Percentiles rank a stretch among this genome's conserved stretches.
These are phyloP conservation scores for Diplodia intermedia DNA, from an alignment of 2,329 filamentous ascomycete genomes.

Conservation along the genomic window DNA sequence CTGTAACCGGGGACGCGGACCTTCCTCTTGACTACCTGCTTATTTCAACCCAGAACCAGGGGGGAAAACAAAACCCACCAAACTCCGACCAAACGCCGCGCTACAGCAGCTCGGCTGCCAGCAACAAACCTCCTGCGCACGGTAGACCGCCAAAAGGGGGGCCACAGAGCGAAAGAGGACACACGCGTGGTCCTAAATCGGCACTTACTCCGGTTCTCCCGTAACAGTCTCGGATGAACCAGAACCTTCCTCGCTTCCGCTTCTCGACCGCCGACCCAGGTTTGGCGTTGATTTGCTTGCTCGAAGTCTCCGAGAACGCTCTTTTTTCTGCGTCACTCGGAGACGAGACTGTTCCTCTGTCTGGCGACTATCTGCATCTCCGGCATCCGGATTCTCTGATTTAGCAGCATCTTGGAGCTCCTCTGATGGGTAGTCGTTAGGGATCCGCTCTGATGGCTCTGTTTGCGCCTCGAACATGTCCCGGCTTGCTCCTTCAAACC, in stretches of 20 bases:
- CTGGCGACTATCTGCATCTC: slow-evolving; percentile 35
- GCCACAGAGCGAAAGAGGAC: background rate
- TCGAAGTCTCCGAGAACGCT: background rate
- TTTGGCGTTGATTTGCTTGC: slow-evolving; percentile 19
- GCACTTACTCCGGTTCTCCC: background rate
- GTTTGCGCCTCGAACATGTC: slow-evolving; percentile 50
- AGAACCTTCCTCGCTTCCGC: slow-evolving; percentile 8
- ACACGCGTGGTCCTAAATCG: no score
- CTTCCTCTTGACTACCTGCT: background rate
- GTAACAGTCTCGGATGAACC: background rate
- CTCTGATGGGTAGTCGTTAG: slow-evolving; percentile 36
- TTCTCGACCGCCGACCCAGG: background rate
- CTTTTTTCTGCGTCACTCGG: slow-evolving; percentile 36
- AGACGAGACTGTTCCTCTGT: slow-evolving; percentile 40
- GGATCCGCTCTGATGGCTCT: slow-evolving; percentile 38
- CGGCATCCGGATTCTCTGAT: slow-evolving; percentile 38
- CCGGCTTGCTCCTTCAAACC: slow-evolving; percentile 66
- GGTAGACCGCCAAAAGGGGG: background rate
- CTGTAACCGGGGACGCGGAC: background rate
- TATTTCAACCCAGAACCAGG: background rate
- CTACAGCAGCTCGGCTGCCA: background rate
- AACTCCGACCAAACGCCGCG: background rate
- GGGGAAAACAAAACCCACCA: background rate
- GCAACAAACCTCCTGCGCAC: background rate
- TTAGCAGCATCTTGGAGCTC: slow-evolving; percentile 36